These are phyloP conservation scores for Arabidopsis hybrid DNA, from an alignment of 441 rosid genomes.

Conservation along the genomic window DNA sequence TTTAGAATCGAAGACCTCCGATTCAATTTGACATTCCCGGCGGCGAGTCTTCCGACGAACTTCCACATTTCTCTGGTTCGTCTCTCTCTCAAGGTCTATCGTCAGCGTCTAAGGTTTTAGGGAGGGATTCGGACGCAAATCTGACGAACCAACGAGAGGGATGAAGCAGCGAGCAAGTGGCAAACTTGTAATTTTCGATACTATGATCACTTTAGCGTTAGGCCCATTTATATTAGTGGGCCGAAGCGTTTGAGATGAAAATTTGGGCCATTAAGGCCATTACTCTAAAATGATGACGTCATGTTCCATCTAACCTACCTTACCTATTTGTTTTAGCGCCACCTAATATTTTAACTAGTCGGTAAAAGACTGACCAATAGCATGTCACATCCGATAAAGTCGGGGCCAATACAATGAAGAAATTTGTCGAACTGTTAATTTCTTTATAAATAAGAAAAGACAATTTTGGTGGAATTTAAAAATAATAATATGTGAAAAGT, in stretches of 20 bases:
- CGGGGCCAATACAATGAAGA: constrained; percentile 12
- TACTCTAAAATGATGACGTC: neutral
- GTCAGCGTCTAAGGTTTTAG: constrained; percentile 37
- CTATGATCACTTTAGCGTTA: neutral
- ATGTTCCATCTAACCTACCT: neutral
- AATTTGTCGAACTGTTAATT: constrained; percentile 22
- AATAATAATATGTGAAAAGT: neutral
- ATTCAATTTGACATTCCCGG: constrained; percentile 40
- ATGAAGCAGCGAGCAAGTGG: constrained; percentile 1
- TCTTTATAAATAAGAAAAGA: neutral
- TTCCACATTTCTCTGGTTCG: constrained; percentile 49
- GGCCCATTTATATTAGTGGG: constrained; percentile 17
- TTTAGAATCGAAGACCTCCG: constrained; percentile 21
- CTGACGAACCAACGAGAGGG: constrained; percentile 25
- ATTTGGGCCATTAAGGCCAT: neutral
- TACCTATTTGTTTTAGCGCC: neutral
- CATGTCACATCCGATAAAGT: constrained; percentile 24
- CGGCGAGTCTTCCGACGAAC: constrained; percentile 43
- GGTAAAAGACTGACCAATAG: constrained; percentile 9
- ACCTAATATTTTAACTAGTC: neutral
- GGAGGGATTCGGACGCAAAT: constrained; percentile 42
- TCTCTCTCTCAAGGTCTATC: neutral
- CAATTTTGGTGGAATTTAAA: neutral
- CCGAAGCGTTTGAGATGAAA: neutral
- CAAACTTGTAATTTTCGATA: constrained; percentile 22